A percentile compares a stretch with the other conserved stretches of the same genome.
phyloP scores from a whole-genome alignment of 495 filamentous ascomycete genomes.

The Annulohypoxylon nitens region DNA sequence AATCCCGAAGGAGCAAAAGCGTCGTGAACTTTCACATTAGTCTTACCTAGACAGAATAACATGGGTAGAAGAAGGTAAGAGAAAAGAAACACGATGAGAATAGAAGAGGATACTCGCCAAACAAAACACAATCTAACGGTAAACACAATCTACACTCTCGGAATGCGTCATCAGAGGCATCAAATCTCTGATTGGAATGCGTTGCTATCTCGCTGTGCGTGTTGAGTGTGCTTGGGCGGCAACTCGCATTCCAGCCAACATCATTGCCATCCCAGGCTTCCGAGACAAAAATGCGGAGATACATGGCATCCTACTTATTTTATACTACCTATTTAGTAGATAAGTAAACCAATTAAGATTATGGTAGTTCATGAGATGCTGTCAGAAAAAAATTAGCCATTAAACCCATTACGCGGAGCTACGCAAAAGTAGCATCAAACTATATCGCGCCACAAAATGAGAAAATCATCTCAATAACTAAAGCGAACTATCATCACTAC shows the following conservation, averaged over 20 bases:
- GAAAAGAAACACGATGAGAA: not conserved
- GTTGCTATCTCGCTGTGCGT: constrained; percentile 31
- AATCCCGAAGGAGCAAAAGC: not conserved
- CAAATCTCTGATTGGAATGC: constrained; percentile 45
- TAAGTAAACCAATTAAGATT: not conserved
- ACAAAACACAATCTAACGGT: constrained; percentile 26
- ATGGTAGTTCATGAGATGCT: not conserved
- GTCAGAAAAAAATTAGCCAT: not conserved
- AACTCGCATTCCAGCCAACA: constrained; percentile 44
- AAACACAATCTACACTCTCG: constrained; percentile 19
- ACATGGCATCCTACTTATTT: not conserved
- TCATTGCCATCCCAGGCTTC: constrained; percentile 24
- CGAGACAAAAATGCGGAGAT: constrained; percentile 29
- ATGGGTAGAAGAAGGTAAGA: not conserved
- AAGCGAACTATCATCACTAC: not conserved
- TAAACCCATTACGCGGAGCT: not conserved
- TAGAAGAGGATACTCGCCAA: constrained; percentile 1
- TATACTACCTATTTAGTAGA: not conserved
- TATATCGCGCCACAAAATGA: not conserved
- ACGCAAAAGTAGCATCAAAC: not conserved
- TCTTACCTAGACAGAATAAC: not conserved
- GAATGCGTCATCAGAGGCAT: constrained; percentile 40
- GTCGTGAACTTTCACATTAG: not conserved
- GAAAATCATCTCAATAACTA: not conserved
- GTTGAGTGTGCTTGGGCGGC: not conserved